Evolutionary conservation across 2,329 filamentous ascomycete genomes (phyloP), one percentile per base, ranked within the genome.

Genomic region (Colletotrichum euphorbiae): DNA sequence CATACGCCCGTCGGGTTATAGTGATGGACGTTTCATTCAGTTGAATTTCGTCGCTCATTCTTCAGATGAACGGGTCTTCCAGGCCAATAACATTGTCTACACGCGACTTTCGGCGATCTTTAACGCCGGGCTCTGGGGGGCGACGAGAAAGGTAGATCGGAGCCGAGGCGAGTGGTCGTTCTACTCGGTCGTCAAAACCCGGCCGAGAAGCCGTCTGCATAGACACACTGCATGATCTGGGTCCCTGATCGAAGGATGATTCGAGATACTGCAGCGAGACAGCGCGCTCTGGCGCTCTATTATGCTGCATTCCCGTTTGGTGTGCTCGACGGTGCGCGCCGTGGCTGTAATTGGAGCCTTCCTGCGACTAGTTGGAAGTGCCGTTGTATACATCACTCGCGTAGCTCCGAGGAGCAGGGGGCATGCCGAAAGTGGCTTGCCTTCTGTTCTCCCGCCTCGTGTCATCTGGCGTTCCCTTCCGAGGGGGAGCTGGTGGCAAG

Each of bases 401-500:
- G 48, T 71, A 71, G 50, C 69, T 75, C 72, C 76, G 70, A 73
- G 81, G 76, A 69, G 83, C 82, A 3, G 83, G 79, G 8, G 82
- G 80, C 67, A 83, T 74, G 13, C 84, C 84, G 73, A 87, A 87
- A 1, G 82, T 83, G 15, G 83, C 85, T 72, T 88, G 85, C 71
- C 86, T 81, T 69, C 86, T 81, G 68, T 77, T 82, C 69, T 87
- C 84, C 70, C 82, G 81, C 63, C 84, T 83, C 58, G 81, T 70
- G 48, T 89, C 85, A 63, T 89, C 86, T 2, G 83, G 80, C 24
- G 83, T 85, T 72, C 85, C 83, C 76, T 88, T 88, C 72, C 85
- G 83, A 42, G 84, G 84, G 42, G 85, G 88, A n/a, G 88, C 85
- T 19, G 90, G 85, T 55, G 88, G 88, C 36, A 90, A 81, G 8